Conservation (phyloP, 2,329 filamentous ascomycete species). For the Colletotrichum sp. region DNA sequence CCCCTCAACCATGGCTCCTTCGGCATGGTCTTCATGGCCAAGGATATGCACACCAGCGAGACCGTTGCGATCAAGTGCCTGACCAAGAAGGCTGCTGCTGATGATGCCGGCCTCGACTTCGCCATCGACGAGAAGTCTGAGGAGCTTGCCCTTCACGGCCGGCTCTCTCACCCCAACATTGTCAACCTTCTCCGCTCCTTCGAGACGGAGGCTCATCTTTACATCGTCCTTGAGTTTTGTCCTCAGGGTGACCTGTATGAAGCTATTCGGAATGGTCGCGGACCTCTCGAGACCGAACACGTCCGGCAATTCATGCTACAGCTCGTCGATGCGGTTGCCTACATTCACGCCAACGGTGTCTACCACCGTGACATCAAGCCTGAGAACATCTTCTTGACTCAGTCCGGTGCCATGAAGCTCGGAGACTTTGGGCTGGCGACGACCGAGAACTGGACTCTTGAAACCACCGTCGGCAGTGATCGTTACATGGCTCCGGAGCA, state of each 20-base stretch:
- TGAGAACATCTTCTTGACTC: slow-evolving; percentile 95
- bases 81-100: slow-evolving; percentile 76
- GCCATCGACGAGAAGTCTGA: slow-evolving; percentile 84
- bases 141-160: slow-evolving; percentile 80
- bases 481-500: slow-evolving; percentile 99
- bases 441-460: slow-evolving; percentile 86
- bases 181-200: slow-evolving; percentile 93
- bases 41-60: slow-evolving; percentile 76
- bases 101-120: slow-evolving; percentile 66
- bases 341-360: slow-evolving; percentile 88
- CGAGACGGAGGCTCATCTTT: slow-evolving; percentile 88
- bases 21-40: slow-evolving; percentile 96
- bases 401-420: slow-evolving; percentile 89
- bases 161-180: slow-evolving; percentile 84
- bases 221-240: slow-evolving; percentile 95
- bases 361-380: slow-evolving; percentile 99
- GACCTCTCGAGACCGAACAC: slow-evolving; percentile 93
- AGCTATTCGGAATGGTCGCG: slow-evolving; percentile 87
- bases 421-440: slow-evolving; percentile 96
- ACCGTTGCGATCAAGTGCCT: slow-evolving; percentile 96
- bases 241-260: slow-evolving; percentile 96
- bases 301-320: slow-evolving; percentile 98
- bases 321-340: slow-evolving; percentile 86
- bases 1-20: slow-evolving; percentile 99
- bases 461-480: slow-evolving; percentile 94